Base-by-base conservation (phyloP, 2,329 filamentous ascomycete genomes). In the Paraphoma sp. region DNA sequence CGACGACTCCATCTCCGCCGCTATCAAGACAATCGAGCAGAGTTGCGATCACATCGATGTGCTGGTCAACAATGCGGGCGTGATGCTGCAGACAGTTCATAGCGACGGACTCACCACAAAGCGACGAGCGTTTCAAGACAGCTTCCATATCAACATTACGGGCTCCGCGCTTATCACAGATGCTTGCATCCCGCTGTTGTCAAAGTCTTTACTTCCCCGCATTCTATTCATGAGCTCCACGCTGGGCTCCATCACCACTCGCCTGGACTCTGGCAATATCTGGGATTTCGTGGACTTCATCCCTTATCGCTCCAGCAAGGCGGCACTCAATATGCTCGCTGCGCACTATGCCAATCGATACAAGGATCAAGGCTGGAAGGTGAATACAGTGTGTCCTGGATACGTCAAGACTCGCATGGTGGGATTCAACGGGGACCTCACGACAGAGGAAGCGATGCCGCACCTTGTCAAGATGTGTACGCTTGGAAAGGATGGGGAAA, bases 391-490 rank as follows among this genome's bases (percentile, higher is more conserved):
- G 4, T 61, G 58, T 51, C 58, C 58, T 4, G 58, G 55, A 8
- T 53, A 31, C 42, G 51, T 59, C 23, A 54, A 50, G 28, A 56
- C 52, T 36, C 36, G 50, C 6, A 55, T 55, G 38, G 54, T 45
- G 18, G 17, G 42, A 3, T 23, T 12, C 2, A n/a, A 10, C 12
- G 53, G 56, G 3, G 50, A 43, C 30, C 36, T 64, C 8, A 56
- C 57, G 48, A 47, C 38, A 17, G 52, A 58, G 36, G 55, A 61
- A 29, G 53, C 50, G 10, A 60, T 58, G 55, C 51, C 48, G 55
- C 45, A 53, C 42, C 11, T 61, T 2, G 51, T 58, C 10, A 52
- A 48, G 31, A 23, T 58, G 48, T 57, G 55, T 53, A 58, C 52
- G 33, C 42, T 61, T 18, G 58, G 55, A 3, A 33, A 44, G 16